Evolutionary conservation across 73 alveolate species (phyloP).

Genomic region (Paramecium bursaria): DNA sequence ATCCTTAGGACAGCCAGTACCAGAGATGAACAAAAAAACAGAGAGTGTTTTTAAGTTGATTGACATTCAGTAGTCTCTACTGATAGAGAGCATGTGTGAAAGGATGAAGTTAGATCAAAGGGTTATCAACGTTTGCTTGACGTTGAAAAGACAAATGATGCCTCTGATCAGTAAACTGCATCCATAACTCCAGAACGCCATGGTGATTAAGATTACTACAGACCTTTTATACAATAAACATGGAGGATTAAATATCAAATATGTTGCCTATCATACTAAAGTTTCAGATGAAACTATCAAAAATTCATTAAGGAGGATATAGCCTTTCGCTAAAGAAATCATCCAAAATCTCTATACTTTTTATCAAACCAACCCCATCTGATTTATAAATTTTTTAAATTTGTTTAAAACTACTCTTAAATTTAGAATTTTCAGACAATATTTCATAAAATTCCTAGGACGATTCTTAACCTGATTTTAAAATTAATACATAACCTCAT

Average conservation of each 20-base stretch:
- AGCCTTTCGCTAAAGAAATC: too few relatives aligned
- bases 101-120: slow-evolving; percentile 9
- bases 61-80: background rate
- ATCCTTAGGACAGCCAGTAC: background rate
- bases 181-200: slow-evolving; percentile 13
- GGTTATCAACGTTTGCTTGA: background rate
- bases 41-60: slow-evolving; percentile 10
- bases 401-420: too few relatives aligned
- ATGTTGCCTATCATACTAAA: slow-evolving; percentile 15
- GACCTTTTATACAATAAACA: slow-evolving; percentile 9
- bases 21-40: background rate
- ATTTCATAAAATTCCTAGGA: too few relatives aligned
- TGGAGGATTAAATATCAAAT: slow-evolving; percentile 6
- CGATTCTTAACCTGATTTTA: too few relatives aligned
- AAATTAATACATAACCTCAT: too few relatives aligned
- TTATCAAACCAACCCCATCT: too few relatives aligned
- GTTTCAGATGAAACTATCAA: too few relatives aligned
- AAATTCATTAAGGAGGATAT: too few relatives aligned
- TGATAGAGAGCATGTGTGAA: slow-evolving; percentile 2
- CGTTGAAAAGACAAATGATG: background rate
- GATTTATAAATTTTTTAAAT: too few relatives aligned
- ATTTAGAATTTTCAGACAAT: too few relatives aligned
- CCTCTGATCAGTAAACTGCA: slow-evolving; percentile 28
- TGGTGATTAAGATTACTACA: slow-evolving; percentile 35
- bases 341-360: too few relatives aligned